phyloP scores from a whole-genome alignment of 495 filamentous ascomycete species.

The Endocarpon pusillum region DNA sequence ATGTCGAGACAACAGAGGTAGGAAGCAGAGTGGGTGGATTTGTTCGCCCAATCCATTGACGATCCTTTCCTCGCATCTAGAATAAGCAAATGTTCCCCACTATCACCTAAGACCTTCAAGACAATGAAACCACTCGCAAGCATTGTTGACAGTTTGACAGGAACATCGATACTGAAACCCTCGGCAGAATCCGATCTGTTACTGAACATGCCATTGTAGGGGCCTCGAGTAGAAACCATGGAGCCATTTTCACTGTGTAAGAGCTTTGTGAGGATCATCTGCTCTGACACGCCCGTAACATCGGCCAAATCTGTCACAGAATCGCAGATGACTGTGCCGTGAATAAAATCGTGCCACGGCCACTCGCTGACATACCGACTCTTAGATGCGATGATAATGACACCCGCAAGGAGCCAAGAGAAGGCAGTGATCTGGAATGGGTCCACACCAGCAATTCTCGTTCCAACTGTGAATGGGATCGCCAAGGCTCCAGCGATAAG shows the following conservation, averaged over 20 bases:
- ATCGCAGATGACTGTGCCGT: slow-evolving; percentile 11
- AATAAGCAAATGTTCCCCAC: slow-evolving; percentile 9
- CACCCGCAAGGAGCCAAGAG: slow-evolving; percentile 16
- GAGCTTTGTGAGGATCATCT: slow-evolving; percentile 16
- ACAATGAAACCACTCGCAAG: slow-evolving; percentile 13
- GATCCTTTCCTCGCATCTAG: slow-evolving; percentile 10
- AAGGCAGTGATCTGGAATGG: slow-evolving; percentile 21
- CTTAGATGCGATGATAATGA: slow-evolving; percentile 16
- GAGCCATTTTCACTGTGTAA: slow-evolving; percentile 10
- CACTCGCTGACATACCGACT: slow-evolving; percentile 16
- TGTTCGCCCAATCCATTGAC: no score
- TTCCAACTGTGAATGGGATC: slow-evolving; percentile 11
- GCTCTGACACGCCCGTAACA: slow-evolving; percentile 14
- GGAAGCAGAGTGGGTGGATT: no score
- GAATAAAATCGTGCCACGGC: slow-evolving; percentile 20
- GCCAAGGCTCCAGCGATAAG: slow-evolving; percentile 6
- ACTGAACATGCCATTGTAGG: slow-evolving; percentile 13
- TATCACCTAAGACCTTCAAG: slow-evolving; percentile 12
- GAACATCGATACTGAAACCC: slow-evolving; percentile 19
- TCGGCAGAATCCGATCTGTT: slow-evolving; percentile 5
- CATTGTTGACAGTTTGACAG: slow-evolving; percentile 10
- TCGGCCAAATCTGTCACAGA: slow-evolving; percentile 14
- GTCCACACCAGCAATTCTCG: slow-evolving; percentile 15
- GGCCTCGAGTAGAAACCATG: slow-evolving; percentile 12
- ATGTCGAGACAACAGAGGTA: no score